These are phyloP conservation scores for Pseudonectria buxi DNA, from an alignment of 2,329 filamentous ascomycete species.

Conservation along the genomic window DNA sequence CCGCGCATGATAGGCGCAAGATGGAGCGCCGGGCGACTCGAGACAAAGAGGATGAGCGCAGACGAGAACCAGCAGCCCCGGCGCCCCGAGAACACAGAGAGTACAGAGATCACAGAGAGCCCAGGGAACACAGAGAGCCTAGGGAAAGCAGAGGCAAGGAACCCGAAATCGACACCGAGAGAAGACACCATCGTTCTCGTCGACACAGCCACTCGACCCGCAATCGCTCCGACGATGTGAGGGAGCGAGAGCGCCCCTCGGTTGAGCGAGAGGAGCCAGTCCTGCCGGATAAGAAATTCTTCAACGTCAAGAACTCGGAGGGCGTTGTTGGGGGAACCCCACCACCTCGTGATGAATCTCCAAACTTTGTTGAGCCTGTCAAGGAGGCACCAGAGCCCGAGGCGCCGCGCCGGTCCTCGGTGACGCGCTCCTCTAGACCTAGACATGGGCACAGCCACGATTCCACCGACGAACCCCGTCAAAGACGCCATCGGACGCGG, in stretches of 20 bases:
- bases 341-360: slow-evolving; percentile 18
- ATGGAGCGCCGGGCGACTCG: slow-evolving; percentile 34
- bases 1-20: slow-evolving; percentile 42
- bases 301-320: slow-evolving; percentile 33
- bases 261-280: slow-evolving; percentile 15
- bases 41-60: slow-evolving; percentile 21
- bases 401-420: slow-evolving; percentile 24
- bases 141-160: slow-evolving; percentile 28
- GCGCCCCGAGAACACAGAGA: slow-evolving; percentile 1
- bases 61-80: slow-evolving; percentile 10
- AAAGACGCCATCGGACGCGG: slow-evolving; percentile 15
- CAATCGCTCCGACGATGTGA: slow-evolving; percentile 22
- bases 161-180: slow-evolving; percentile 24
- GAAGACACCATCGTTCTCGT: slow-evolving; percentile 33
- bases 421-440: slow-evolving; percentile 7
- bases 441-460: slow-evolving; percentile 11
- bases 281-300: slow-evolving; percentile 34
- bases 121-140: slow-evolving; percentile 1
- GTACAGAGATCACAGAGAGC: slow-evolving; percentile 5
- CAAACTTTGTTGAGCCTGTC: slow-evolving; percentile 7
- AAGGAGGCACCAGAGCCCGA: slow-evolving; percentile 21
- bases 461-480: slow-evolving; percentile 16
- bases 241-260: slow-evolving; percentile 18
- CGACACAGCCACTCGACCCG: slow-evolving; percentile 35
- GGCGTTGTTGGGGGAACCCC: slow-evolving; percentile 24